These are phyloP conservation scores for Penicillium brevicompactum DNA, from an alignment of 2,329 filamentous ascomycete species.

Conservation along the genomic window DNA sequence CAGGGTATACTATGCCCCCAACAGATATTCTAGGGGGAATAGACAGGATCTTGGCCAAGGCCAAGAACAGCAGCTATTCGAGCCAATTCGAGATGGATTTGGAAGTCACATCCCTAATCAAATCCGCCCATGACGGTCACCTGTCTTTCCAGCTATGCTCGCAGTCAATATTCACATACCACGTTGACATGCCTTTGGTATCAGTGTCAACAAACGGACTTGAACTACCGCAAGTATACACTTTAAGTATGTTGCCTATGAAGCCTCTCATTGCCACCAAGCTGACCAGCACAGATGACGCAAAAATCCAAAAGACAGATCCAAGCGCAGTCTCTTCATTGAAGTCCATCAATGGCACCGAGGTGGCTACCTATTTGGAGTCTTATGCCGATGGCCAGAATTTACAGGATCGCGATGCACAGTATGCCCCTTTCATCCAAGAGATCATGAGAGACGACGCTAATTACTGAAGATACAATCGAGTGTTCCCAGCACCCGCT, in stretches of 20 bases:
- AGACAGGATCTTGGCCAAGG: constrained; percentile 49
- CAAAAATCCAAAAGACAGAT: constrained; percentile 16
- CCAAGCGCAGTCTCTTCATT: constrained; percentile 51
- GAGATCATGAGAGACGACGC: neutral
- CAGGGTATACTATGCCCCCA: constrained; percentile 52
- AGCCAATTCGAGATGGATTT: constrained; percentile 60
- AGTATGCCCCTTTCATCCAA: constrained; percentile 41
- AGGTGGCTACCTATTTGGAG: constrained; percentile 50
- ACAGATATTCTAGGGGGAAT: constrained; percentile 53
- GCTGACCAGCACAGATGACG: constrained; percentile 18
- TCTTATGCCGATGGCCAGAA: constrained; percentile 51
- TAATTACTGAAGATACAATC: constrained; percentile 25
- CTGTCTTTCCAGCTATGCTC: constrained; percentile 33
- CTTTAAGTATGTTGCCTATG: constrained; percentile 14
- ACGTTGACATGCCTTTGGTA: constrained; percentile 49
- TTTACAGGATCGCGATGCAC: constrained; percentile 60
- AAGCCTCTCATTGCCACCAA: neutral
- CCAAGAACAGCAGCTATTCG: constrained; percentile 45
- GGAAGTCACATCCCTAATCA: constrained; percentile 57
- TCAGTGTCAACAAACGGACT: constrained; percentile 64
- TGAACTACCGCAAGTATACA: constrained; percentile 59
- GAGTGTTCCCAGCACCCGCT: constrained; percentile 23
- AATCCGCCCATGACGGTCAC: constrained; percentile 66
- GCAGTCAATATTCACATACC: constrained; percentile 50
- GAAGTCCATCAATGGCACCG: constrained; percentile 58